These are phyloP conservation scores for Plasmopara muralis DNA, from an alignment of 352 stramenopile genomes.

Conservation along the genomic window DNA sequence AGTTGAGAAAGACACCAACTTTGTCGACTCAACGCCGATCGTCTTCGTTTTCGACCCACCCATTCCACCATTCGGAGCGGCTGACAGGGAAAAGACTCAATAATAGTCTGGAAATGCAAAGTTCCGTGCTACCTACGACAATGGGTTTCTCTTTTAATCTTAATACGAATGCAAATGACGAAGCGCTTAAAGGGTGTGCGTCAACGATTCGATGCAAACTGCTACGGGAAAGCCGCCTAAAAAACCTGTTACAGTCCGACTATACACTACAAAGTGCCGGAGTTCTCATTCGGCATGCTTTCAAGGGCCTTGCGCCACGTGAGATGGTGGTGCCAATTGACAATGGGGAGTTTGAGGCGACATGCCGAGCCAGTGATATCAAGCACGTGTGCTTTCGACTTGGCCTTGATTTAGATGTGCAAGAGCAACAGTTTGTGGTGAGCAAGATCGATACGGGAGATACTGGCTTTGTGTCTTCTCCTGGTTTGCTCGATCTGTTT, in stretches of 20 bases:
- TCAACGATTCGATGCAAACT: slow-evolving; percentile 44
- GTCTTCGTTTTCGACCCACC: slow-evolving; percentile 24
- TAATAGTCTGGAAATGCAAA: slow-evolving; percentile 23
- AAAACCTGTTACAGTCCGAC: slow-evolving; percentile 40
- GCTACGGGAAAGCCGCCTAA: slow-evolving; percentile 45
- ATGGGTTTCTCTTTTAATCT: slow-evolving; percentile 13
- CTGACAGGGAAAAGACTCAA: slow-evolving; percentile 37
- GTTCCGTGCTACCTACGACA: slow-evolving; percentile 22
- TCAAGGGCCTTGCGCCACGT: slow-evolving; percentile 55
- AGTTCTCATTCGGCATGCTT: slow-evolving; percentile 63
- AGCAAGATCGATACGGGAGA: slow-evolving; percentile 37
- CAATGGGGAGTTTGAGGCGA: slow-evolving; percentile 61
- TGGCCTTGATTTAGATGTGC: slow-evolving; percentile 55
- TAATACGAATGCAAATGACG: slow-evolving; percentile 1
- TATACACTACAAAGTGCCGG: slow-evolving; percentile 56
- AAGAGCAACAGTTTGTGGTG: slow-evolving; percentile 54
- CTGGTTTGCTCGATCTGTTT: slow-evolving; percentile 56
- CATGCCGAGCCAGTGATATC: slow-evolving; percentile 51
- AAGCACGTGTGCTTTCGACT: slow-evolving; percentile 71
- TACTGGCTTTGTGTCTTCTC: slow-evolving; percentile 57
- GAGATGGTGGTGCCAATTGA: slow-evolving; percentile 67
- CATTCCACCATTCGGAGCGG: slow-evolving; percentile 30
- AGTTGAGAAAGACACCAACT: slow-evolving; percentile 12
- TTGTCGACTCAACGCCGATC: slow-evolving; percentile 8
- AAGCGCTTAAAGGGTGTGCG: slow-evolving; percentile 8